A percentile compares a stretch with the other conserved stretches of the same genome.
Evolutionary conservation across 2,329 filamentous ascomycete genomes (phyloP).

Genomic region (Cordyceps pruinosa): DNA sequence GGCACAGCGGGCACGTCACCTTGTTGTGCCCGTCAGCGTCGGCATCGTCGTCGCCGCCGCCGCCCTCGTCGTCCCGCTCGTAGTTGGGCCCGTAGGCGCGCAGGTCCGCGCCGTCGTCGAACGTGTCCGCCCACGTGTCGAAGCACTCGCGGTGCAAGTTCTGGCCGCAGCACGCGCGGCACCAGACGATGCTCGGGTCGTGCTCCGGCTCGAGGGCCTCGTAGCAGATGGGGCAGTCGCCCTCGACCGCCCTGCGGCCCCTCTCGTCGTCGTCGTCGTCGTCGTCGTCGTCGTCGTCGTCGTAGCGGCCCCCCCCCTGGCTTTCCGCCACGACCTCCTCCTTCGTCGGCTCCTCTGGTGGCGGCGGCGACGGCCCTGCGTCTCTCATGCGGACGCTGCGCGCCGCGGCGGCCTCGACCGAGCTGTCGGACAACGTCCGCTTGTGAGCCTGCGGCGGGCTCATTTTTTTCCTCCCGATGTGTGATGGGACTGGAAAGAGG

Average conservation of each 20-base stretch:
- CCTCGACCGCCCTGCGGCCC: conserved; percentile 44
- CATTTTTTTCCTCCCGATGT: neutral
- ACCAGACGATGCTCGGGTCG: conserved; percentile 40
- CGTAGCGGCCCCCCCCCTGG: too few relatives aligned
- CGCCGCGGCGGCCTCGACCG: neutral
- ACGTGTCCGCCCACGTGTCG: conserved; percentile 44
- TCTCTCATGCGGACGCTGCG: neutral
- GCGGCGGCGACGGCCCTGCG: neutral
- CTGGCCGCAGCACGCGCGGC: conserved; percentile 44
- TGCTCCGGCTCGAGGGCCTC: conserved; percentile 34
- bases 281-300: conserved; percentile 31
- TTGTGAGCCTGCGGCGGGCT: neutral
- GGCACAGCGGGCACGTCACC: conserved; percentile 58
- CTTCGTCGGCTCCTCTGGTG: conserved; percentile 27
- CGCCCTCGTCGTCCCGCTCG: too few relatives aligned
- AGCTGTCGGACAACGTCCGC: neutral
- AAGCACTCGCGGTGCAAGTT: conserved; percentile 50
- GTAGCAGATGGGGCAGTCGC: conserved; percentile 53
- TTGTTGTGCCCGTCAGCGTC: too few relatives aligned
- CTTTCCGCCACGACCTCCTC: too few relatives aligned
- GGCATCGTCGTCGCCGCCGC: too few relatives aligned
- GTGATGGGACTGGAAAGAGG: too few relatives aligned
- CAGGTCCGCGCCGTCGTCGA: too few relatives aligned
- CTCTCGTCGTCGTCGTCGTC: conserved; percentile 26
- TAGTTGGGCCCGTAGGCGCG: too few relatives aligned